Evolutionary conservation across 768 basidiomycete species (phyloP), one percentile per base, ranked within the genome.

Genomic region (Xerocomus brunneocitrinus): DNA sequence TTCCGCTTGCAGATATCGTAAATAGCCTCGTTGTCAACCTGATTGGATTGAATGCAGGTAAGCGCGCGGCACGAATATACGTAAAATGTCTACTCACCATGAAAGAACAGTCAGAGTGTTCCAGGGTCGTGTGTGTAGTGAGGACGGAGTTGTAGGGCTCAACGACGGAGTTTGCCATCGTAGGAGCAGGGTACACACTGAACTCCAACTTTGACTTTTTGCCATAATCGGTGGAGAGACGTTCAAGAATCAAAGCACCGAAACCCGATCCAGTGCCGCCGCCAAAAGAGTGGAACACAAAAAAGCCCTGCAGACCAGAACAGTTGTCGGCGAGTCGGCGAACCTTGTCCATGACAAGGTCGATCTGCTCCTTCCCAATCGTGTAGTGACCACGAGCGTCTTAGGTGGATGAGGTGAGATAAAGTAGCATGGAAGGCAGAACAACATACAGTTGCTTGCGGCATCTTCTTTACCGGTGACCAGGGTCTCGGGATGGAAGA

Each of bases 151-250:
- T 98, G 79, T 98, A 98, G 1, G 95, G 95, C 76, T 98, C 95
- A 28, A 98, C 95, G 49, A 98, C 91, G 10, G 95, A 95, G 74
- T 85, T 94, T 30, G 91, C 87, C 70, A 95, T 80, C 65, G 89
- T 87, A 10, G 94, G 94, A 6, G 94, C 91, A 45, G 95, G 95
- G 74, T 95, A 97, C 40, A 97, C 92, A 60, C 91, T 89, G 79
- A 98, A 98, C 74, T 99, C 95, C 58, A 98, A 83, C 79, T 98
- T 98, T 52, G 91, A 94, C 76, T 98, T 99, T 76, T 98, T 99
- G 70, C 95, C 95, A 63, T 97, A 99, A 72, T 99, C 95, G 54
- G 88, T 89, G 16, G 95, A 95, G 49, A 99, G 84, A 60, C 90
- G 85, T 75, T 98, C 95, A 55, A 99, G 84, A 49, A 98, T 82